These are phyloP conservation scores for Glycyrrhiza uralensis DNA, from an alignment of 306 rosid genomes.

Conservation along the genomic window DNA sequence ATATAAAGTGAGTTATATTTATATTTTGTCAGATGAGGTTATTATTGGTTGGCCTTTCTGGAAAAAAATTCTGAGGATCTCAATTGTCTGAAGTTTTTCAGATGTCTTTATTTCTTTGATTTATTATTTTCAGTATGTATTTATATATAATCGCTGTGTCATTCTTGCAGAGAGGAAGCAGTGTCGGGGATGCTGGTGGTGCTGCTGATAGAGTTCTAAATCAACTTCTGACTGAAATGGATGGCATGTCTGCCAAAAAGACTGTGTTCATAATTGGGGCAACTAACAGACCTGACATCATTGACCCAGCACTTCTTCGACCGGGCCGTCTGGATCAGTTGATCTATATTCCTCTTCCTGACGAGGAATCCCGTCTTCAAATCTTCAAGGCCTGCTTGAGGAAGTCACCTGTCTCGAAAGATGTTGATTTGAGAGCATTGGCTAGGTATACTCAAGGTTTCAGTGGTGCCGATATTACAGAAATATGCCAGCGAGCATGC, in stretches of 20 bases:
- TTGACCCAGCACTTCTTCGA: slow-evolving; percentile 57
- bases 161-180: slow-evolving; percentile 46
- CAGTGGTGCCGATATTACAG: slow-evolving; percentile 61
- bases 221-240: slow-evolving; percentile 61
- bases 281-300: slow-evolving; percentile 57
- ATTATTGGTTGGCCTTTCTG: neutral
- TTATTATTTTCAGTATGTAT: neutral
- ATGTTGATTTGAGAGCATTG: slow-evolving; percentile 52
- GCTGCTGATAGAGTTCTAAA: slow-evolving; percentile 57
- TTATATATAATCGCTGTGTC: neutral
- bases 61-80: neutral
- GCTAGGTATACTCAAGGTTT: slow-evolving; percentile 54
- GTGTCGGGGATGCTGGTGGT: slow-evolving; percentile 57
- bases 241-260: slow-evolving; percentile 56
- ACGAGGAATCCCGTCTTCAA: slow-evolving; percentile 50
- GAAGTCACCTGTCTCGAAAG: slow-evolving; percentile 51
- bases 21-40: neutral
- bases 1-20: neutral
- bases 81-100: neutral
- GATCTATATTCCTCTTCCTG: slow-evolving; percentile 65
- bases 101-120: neutral
- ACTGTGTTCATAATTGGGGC: slow-evolving; percentile 61
- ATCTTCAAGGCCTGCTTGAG: slow-evolving; percentile 60
- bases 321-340: slow-evolving; percentile 61
- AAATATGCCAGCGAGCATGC: slow-evolving; percentile 60